Evolutionary conservation across 768 basidiomycete species (phyloP).

Genomic region (Kwoniella pini): DNA sequence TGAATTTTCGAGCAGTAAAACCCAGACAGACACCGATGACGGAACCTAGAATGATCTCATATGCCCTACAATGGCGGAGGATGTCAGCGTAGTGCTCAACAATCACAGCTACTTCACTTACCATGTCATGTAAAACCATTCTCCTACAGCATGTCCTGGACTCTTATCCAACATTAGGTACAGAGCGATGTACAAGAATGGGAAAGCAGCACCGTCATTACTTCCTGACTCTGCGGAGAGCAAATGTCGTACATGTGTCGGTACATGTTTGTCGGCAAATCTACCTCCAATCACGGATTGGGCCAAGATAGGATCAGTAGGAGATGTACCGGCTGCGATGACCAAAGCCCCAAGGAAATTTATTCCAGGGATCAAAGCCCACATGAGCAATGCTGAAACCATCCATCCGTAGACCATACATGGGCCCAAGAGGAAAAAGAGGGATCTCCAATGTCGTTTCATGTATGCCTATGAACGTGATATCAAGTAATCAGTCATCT

Average conservation of each 20-base stretch:
- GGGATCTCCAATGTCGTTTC: conserved; percentile 84
- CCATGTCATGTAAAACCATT: conserved; percentile 83
- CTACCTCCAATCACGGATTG: conserved; percentile 92
- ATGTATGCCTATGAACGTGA: conserved; percentile 70
- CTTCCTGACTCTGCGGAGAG: conserved; percentile 87
- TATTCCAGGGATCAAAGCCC: conserved; percentile 82
- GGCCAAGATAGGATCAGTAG: conserved; percentile 91
- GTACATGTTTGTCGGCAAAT: conserved; percentile 95
- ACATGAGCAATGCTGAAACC: conserved; percentile 81
- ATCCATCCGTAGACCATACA: conserved; percentile 79
- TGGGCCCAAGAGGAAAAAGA: conserved; percentile 72
- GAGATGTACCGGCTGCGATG: conserved; percentile 88
- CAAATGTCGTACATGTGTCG: conserved; percentile 71
- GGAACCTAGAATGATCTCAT: conserved; percentile 74
- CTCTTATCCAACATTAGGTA: conserved; percentile 75
- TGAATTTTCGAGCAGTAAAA: conserved; percentile 76
- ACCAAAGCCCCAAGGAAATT: conserved; percentile 85
- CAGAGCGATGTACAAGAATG: conserved; percentile 78
- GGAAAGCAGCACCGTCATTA: conserved; percentile 96
- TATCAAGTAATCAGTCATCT: no score
- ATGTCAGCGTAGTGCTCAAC: conserved; percentile 18
- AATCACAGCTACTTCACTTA: conserved; percentile 16
- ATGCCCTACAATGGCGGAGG: conserved; percentile 49
- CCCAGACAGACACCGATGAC: conserved; percentile 75
- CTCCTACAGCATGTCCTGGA: conserved; percentile 66